A percentile compares a stretch with the other conserved stretches of the same genome.
These are phyloP conservation scores for Suhomyces tanzawaensis DNA, from an alignment of 805 yeast genomes.

Conservation along the genomic window DNA sequence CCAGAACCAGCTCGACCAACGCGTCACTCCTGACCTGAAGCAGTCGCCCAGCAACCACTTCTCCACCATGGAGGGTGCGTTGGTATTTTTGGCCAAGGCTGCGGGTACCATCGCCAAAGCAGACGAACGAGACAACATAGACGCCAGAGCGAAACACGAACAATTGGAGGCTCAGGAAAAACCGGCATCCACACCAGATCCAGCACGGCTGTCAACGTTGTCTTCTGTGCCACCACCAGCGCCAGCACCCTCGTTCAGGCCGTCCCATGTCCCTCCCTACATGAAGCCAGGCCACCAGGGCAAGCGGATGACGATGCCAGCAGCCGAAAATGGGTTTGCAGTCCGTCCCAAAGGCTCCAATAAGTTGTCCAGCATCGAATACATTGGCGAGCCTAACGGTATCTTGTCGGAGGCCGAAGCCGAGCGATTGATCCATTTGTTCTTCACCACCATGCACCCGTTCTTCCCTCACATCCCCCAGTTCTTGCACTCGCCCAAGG, in stretches of 20 bases:
- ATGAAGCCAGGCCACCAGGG: constrained; percentile 14
- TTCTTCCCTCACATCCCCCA: constrained; percentile 84
- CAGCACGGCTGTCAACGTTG: background rate
- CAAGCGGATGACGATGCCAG: constrained; percentile 41
- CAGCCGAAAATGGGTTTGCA: constrained; percentile 37
- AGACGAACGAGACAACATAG: constrained; percentile 60
- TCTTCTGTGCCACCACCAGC: background rate
- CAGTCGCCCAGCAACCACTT: constrained; percentile 24
- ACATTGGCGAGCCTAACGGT: constrained; percentile 54
- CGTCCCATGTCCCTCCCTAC: constrained; percentile 26
- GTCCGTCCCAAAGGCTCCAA: constrained; percentile 49
- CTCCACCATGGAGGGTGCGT: constrained; percentile 55
- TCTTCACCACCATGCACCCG: constrained; percentile 80
- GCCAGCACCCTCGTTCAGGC: constrained; percentile 1
- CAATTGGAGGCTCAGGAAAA: constrained; percentile 35
- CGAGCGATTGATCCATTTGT: constrained; percentile 51
- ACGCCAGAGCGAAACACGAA: constrained; percentile 49
- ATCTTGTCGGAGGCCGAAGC: constrained; percentile 66
- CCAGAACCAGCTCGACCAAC: background rate
- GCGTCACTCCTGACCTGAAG: background rate
- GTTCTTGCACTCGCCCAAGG: constrained; percentile 63
- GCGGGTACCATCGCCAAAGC: constrained; percentile 75
- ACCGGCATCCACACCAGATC: background rate
- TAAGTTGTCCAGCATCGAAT: constrained; percentile 57
- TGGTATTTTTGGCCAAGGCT: constrained; percentile 71